phyloP scores from a whole-genome alignment of 108 stramenopile species.

The Cyclotella distinguenda region DNA sequence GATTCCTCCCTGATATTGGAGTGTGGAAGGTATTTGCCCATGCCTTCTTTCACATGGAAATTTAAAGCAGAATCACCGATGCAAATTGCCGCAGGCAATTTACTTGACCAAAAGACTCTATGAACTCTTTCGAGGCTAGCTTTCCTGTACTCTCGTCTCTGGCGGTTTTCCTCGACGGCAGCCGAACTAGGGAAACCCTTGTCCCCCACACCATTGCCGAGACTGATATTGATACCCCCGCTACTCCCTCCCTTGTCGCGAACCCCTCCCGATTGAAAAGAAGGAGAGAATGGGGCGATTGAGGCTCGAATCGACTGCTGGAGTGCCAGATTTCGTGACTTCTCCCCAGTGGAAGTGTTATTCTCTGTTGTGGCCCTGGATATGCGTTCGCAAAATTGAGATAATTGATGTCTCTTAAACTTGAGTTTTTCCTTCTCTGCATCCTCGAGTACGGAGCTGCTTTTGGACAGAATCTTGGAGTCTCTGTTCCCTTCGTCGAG shows the following conservation, averaged over 20 bases:
- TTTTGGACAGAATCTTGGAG: neutral
- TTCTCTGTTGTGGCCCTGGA: neutral
- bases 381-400: neutral
- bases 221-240: neutral
- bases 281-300: constrained; percentile 2
- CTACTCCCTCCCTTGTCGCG: constrained; percentile 6
- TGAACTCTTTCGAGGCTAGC: constrained; percentile 32
- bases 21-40: neutral
- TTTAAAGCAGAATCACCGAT: neutral
- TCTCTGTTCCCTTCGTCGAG: neutral
- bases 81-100: constrained; percentile 41
- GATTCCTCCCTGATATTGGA: neutral
- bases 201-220: constrained; percentile 10
- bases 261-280: neutral
- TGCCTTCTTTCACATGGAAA: neutral
- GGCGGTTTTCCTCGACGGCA: constrained; percentile 26
- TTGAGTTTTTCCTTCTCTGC: neutral
- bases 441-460: neutral
- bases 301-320: constrained; percentile 27
- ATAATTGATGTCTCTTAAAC: neutral
- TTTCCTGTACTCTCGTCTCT: constrained; percentile 29
- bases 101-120: constrained; percentile 36
- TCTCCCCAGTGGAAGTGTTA: constrained; percentile 7
- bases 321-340: constrained; percentile 18
- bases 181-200: neutral